Evolutionary conservation across 2,329 filamentous ascomycete genomes (phyloP), one percentile per base, ranked within the genome.

Genomic region (Trichoderma sp.): DNA sequence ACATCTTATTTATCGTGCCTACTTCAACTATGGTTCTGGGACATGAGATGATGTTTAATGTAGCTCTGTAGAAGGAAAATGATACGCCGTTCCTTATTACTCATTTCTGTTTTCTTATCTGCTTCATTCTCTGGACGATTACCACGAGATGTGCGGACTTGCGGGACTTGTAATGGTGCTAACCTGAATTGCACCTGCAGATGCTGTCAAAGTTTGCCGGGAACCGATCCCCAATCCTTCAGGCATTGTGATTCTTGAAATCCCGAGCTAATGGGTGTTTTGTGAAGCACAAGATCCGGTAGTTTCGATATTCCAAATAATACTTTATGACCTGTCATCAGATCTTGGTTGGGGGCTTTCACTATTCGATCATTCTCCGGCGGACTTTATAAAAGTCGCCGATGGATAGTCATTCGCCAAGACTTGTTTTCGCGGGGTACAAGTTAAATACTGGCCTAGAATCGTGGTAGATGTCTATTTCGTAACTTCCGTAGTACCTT

Each of bases 241-340:
- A 7, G n/a, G 2, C 21, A 14, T 56, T 6, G 11, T 1, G 5
- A 24, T 53, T 4, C 9, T 56, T 24, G 21, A 6, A 6, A 6
- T 3, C 0, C 5, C 3, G 11, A 14, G 50, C 21, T 56, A 24
- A 1, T 24, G 0, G 3, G 21, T 6, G 3, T 12, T 24, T 8
- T 24, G 4, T 14, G 11, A 56, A 21, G n/a, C n/a, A 5, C 45
- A 53, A 14, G 50, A 56, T 56, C 27, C 27, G 27, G 3, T 27
- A 27, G 27, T 27, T 27, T 27, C 27, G 27, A 27, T 27, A 27
- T 27, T 27, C 27, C 27, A 27, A 27, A 27, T 27, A 27, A 27
- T 27, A 27, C 27, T 27, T 27, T 27, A 27, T 27, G 45, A 53
- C 45, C 8, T 21, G 50, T 56, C 50, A 21, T 56, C 11, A 7